Evolutionary conservation across 2,329 filamentous ascomycete species (phyloP).

Genomic region (Lecanosticta acicola): DNA sequence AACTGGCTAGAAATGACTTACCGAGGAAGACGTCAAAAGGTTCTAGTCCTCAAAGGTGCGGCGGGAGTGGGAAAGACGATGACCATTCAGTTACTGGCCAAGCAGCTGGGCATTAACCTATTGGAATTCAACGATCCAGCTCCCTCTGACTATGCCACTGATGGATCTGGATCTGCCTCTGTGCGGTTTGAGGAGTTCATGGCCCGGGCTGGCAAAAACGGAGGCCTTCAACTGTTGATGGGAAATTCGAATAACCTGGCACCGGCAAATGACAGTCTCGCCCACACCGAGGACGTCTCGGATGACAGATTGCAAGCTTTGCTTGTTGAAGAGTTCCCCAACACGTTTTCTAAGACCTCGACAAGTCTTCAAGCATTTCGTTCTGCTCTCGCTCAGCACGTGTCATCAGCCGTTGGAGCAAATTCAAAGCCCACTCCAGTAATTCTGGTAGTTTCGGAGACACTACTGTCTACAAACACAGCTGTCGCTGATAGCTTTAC

Average conservation of each 20-base stretch:
- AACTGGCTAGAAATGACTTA: slow-evolving; percentile 75
- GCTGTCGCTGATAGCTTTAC: slow-evolving; percentile 88
- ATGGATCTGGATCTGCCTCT: slow-evolving; percentile 64
- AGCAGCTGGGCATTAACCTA: slow-evolving; percentile 68
- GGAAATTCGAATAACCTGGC: neutral
- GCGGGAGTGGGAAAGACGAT: slow-evolving; percentile 92
- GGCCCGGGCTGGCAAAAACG: slow-evolving; percentile 72
- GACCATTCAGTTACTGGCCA: slow-evolving; percentile 71
- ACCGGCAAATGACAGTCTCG: neutral
- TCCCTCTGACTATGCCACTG: slow-evolving; percentile 53
- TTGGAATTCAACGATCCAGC: slow-evolving; percentile 88
- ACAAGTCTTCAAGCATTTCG: slow-evolving; percentile 54
- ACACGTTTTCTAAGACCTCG: slow-evolving; percentile 43
- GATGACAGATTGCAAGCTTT: slow-evolving; percentile 33
- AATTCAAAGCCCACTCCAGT: slow-evolving; percentile 50
- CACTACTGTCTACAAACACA: slow-evolving; percentile 75
- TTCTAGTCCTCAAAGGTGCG: slow-evolving; percentile 70
- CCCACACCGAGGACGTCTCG: slow-evolving; percentile 9
- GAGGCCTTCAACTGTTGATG: slow-evolving; percentile 54
- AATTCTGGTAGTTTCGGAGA: slow-evolving; percentile 88
- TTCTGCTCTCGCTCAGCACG: slow-evolving; percentile 65
- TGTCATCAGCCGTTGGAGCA: slow-evolving; percentile 48
- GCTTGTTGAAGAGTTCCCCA: slow-evolving; percentile 48
- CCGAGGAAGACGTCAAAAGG: slow-evolving; percentile 42
- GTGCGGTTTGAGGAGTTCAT: slow-evolving; percentile 91